Conservation (phyloP, 306 rosid species). For the Alnus rubra region DNA sequence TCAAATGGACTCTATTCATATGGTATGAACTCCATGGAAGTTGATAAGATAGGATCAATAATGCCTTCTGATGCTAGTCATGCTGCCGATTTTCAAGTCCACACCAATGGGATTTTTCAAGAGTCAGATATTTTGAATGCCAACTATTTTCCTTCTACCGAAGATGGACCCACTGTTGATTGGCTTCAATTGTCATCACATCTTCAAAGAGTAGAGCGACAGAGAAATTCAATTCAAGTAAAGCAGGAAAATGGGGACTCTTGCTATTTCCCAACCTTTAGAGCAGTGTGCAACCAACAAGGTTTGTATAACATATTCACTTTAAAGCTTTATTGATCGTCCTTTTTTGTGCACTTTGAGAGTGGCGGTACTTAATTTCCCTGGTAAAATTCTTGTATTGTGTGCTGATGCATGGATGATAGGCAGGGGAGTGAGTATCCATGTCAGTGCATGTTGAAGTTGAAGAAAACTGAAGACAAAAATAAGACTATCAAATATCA, state of each 20-base stretch:
- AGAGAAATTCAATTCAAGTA: constrained; percentile 51
- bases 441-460: constrained; percentile 24
- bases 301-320: constrained; percentile 24
- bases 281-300: constrained; percentile 31
- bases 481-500: not conserved
- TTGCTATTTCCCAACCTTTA: constrained; percentile 47
- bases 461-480: constrained; percentile 20
- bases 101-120: constrained; percentile 28
- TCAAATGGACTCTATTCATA: constrained; percentile 36
- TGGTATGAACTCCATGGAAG: constrained; percentile 36
- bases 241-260: constrained; percentile 52
- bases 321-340: constrained; percentile 14
- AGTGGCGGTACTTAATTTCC: constrained; percentile 5
- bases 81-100: constrained; percentile 28
- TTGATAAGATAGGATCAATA: constrained; percentile 33
- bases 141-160: constrained; percentile 35
- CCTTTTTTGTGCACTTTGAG: constrained; percentile 4
- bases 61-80: constrained; percentile 30
- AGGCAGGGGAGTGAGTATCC: constrained; percentile 19
- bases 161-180: constrained; percentile 55
- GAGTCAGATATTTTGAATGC: constrained; percentile 21
- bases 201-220: constrained; percentile 78
- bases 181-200: constrained; percentile 72
- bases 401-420: constrained; percentile 10
- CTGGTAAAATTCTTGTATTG: constrained; percentile 18